Conservation (phyloP, 306 rosid species). For the Prunus davidiana region DNA sequence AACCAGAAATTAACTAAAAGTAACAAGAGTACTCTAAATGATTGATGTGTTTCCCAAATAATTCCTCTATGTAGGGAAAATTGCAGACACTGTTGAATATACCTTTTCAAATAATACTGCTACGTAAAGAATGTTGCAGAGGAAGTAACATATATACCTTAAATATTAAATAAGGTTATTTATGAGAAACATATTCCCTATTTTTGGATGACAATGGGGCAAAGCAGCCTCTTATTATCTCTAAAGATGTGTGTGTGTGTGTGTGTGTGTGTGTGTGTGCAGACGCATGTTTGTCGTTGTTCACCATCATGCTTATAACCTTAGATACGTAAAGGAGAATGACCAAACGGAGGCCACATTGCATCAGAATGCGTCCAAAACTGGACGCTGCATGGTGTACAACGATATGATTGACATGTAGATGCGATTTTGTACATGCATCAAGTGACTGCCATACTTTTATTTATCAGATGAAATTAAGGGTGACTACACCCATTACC, state of each 20-base stretch:
- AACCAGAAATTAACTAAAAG: background rate
- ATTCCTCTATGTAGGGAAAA: background rate
- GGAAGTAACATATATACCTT: background rate
- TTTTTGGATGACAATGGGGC: background rate
- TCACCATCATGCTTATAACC: background rate
- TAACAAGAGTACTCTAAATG: background rate
- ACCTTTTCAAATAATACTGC: background rate
- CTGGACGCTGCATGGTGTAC: background rate
- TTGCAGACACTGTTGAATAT: background rate
- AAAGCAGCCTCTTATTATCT: background rate
- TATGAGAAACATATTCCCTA: background rate
- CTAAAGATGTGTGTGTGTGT: background rate
- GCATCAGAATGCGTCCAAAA: background rate
- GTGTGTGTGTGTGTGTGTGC: background rate
- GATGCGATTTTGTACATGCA: conserved; percentile 12
- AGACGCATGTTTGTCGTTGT: background rate
- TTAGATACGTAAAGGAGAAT: background rate
- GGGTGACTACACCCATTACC: conserved; percentile 45
- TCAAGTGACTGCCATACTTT: conserved; percentile 6
- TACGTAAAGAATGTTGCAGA: background rate
- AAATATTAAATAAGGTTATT: background rate
- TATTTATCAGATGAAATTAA: background rate
- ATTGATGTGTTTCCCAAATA: background rate
- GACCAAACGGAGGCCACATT: background rate
- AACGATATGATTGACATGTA: background rate